These are phyloP conservation scores for Lachnellula subtilissima DNA, from an alignment of 2,329 filamentous ascomycete species.

Conservation along the genomic window DNA sequence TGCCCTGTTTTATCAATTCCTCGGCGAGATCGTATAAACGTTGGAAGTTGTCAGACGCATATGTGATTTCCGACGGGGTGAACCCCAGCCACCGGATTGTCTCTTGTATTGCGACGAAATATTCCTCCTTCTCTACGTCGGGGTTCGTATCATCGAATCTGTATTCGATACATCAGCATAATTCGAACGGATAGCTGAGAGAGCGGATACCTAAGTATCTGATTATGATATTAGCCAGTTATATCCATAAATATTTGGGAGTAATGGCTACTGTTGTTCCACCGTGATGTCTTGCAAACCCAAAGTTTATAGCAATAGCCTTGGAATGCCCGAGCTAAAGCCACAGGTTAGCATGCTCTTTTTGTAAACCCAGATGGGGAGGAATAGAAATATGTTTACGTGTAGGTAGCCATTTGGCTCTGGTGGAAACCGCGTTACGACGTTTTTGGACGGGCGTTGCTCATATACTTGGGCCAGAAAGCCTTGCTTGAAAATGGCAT, in stretches of 20 bases:
- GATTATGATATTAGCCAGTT: neutral
- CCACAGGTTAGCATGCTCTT: neutral
- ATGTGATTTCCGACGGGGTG: conserved; percentile 68
- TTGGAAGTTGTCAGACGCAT: conserved; percentile 80
- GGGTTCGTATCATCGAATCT: conserved; percentile 92
- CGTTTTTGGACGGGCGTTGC: conserved; percentile 46
- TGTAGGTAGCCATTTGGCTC: conserved; percentile 67
- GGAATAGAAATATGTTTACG: conserved; percentile 43
- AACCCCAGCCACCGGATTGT: conserved; percentile 77
- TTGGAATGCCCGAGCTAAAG: conserved; percentile 66
- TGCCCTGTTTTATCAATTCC: conserved; percentile 66
- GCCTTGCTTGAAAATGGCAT: conserved; percentile 72
- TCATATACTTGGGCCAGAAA: conserved; percentile 67
- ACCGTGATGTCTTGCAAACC: conserved; percentile 76
- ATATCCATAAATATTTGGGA: conserved; percentile 19
- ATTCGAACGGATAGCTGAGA: neutral
- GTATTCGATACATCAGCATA: conserved; percentile 47
- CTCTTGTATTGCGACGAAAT: conserved; percentile 78
- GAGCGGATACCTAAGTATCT: neutral
- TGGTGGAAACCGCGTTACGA: conserved; percentile 68
- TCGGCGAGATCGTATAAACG: conserved; percentile 80
- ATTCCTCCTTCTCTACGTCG: conserved; percentile 80
- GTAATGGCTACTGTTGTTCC: conserved; percentile 45
- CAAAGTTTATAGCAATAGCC: conserved; percentile 93
- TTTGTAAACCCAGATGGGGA: conserved; percentile 55